These are phyloP conservation scores for Ascochyta rabiei DNA, from an alignment of 2,329 filamentous ascomycete genomes.

Conservation along the genomic window DNA sequence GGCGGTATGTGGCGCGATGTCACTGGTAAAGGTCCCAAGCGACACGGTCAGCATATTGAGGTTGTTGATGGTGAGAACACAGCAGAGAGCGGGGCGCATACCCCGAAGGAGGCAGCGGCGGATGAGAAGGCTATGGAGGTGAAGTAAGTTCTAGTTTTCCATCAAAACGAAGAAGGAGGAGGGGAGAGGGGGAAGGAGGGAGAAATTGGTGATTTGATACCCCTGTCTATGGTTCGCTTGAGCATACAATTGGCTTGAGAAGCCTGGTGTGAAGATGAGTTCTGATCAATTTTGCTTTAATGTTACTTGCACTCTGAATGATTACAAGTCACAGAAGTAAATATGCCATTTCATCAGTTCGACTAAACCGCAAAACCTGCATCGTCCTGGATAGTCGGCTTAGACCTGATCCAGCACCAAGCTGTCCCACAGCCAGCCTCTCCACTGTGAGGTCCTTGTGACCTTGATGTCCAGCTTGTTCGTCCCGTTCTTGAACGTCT, in stretches of 20 bases:
- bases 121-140: conserved; percentile 20
- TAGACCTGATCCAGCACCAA: conserved; percentile 47
- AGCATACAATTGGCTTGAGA: no score
- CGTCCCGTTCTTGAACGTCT: conserved; percentile 37
- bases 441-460: conserved; percentile 45
- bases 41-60: conserved; percentile 5
- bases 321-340: no score
- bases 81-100: conserved; percentile 21
- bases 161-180: neutral
- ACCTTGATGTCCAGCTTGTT: conserved; percentile 50
- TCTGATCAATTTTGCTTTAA: no score
- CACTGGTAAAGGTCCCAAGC: conserved; percentile 27
- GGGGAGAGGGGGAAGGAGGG: neutral
- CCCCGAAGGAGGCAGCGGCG: conserved; percentile 27
- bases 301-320: no score
- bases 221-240: neutral
- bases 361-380: no score
- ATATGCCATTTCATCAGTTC: no score
- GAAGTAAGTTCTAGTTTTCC: neutral
- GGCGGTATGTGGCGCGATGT: conserved; percentile 37
- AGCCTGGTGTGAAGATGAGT: no score
- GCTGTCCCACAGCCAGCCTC: conserved; percentile 53
- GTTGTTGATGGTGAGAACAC: conserved; percentile 29
- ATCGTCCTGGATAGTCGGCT: neutral
- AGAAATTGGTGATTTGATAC: neutral